phyloP scores from a whole-genome alignment of 345 rosid species.

The Hypericum perforatum region DNA sequence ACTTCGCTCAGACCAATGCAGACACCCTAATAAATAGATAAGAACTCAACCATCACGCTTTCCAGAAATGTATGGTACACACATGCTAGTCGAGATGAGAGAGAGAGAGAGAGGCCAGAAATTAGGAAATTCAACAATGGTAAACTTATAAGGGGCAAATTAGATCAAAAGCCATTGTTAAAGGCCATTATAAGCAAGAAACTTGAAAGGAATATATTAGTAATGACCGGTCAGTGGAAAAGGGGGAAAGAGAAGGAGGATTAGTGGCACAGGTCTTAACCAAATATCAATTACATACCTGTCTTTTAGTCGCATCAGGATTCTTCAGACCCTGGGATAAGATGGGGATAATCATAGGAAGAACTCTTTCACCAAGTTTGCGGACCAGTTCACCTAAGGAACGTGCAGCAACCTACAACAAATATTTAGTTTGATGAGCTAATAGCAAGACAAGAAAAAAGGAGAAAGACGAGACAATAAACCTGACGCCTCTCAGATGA shows the following conservation, averaged over 20 bases:
- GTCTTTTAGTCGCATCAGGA: slow-evolving; percentile 79
- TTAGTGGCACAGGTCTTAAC: background rate
- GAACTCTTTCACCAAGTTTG: slow-evolving; percentile 99
- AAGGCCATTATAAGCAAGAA: too few relatives aligned
- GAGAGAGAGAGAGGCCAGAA: too few relatives aligned
- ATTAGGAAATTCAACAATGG: too few relatives aligned
- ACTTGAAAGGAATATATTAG: too few relatives aligned
- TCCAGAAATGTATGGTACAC: background rate
- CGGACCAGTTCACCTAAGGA: slow-evolving; percentile 94
- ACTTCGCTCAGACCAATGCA: slow-evolving; percentile 98
- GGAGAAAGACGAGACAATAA: slow-evolving; percentile 7
- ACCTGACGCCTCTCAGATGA: slow-evolving; percentile 99
- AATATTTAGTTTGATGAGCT: background rate
- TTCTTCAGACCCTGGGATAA: slow-evolving; percentile 70
- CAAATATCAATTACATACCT: slow-evolving; percentile 36
- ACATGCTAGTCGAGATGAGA: background rate
- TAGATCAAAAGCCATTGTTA: too few relatives aligned
- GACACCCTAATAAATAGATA: slow-evolving; percentile 49
- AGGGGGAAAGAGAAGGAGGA: background rate
- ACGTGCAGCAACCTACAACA: slow-evolving; percentile 75
- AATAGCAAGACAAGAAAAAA: background rate
- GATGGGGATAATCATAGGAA: slow-evolving; percentile 90
- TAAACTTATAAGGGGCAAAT: too few relatives aligned
- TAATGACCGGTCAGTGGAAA: background rate
- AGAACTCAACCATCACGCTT: background rate